Evolutionary conservation across 345 rosid species (phyloP).

Genomic region (Acer negundo): DNA sequence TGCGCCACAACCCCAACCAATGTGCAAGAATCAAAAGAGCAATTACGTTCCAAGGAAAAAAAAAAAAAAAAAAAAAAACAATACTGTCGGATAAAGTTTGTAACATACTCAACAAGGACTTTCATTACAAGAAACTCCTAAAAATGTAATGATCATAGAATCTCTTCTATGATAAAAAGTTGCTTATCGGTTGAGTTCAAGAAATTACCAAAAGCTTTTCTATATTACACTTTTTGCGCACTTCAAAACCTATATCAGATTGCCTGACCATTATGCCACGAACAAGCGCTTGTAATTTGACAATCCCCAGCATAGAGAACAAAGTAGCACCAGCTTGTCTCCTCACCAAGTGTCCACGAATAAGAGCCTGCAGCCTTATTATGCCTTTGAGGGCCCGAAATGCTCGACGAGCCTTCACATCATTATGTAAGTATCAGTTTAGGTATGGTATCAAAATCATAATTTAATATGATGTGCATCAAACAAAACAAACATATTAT

Average conservation of each 20-base stretch:
- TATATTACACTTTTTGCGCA: conserved; percentile 32
- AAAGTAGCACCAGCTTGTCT: conserved; percentile 89
- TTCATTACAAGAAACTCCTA: neutral
- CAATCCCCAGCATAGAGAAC: conserved; percentile 73
- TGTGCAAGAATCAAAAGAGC: conserved; percentile 5
- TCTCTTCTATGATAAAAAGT: neutral
- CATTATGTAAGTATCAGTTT: conserved; percentile 37
- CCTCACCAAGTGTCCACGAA: conserved; percentile 95
- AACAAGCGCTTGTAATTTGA: conserved; percentile 77
- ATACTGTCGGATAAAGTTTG: neutral
- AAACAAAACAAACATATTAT: neutral
- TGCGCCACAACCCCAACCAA: neutral
- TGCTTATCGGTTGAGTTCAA: neutral
- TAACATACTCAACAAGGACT: neutral
- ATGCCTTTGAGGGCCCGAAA: conserved; percentile 94
- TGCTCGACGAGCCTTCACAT: conserved; percentile 90
- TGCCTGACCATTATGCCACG: conserved; percentile 66
- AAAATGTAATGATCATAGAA: neutral
- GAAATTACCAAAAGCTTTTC: conserved; percentile 54
- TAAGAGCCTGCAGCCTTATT: conserved; percentile 93
- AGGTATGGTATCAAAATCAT: conserved; percentile 13
- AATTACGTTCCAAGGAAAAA: neutral
- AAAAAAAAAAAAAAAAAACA: neutral
- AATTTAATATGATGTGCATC: neutral
- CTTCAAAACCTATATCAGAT: conserved; percentile 59